Evolutionary conservation across 352 stramenopile species (phyloP).

Genomic region (Pythium aphanidermatum): DNA sequence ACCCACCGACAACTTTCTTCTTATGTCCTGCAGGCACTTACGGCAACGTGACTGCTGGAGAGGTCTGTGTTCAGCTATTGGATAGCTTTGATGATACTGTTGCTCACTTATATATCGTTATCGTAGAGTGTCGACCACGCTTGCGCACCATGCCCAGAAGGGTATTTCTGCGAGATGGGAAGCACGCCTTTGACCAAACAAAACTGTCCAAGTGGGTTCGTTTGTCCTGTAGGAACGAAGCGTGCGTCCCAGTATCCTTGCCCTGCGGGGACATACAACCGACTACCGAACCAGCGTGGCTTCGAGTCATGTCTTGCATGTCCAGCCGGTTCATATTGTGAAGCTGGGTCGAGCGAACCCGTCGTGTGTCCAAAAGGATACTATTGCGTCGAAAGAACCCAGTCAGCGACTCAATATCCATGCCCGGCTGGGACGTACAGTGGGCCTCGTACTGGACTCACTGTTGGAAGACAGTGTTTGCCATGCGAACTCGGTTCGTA

Average conservation of each 20-base stretch:
- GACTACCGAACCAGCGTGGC: constrained; percentile 36
- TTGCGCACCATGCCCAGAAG: constrained; percentile 64
- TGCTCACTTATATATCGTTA: neutral
- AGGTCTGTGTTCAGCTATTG: too few relatives aligned
- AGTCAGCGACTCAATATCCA: constrained; percentile 57
- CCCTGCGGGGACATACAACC: constrained; percentile 81
- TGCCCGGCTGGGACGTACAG: constrained; percentile 87
- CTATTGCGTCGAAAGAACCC: constrained; percentile 77
- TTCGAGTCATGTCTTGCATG: constrained; percentile 51
- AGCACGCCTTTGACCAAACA: constrained; percentile 57
- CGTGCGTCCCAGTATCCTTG: constrained; percentile 71
- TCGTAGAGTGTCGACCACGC: constrained; percentile 70
- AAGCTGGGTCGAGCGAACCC: constrained; percentile 35
- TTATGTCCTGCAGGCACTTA: constrained; percentile 84
- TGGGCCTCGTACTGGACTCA: constrained; percentile 44
- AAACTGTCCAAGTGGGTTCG: constrained; percentile 55
- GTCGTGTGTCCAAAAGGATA: constrained; percentile 68
- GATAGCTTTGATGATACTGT: too few relatives aligned
- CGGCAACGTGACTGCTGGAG: constrained; percentile 72
- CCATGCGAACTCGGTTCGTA: constrained; percentile 69
- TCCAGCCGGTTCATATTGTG: constrained; percentile 59
- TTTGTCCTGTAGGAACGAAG: constrained; percentile 67
- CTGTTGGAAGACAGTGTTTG: constrained; percentile 40
- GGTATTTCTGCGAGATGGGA: constrained; percentile 76
- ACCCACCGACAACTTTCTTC: constrained; percentile 78